Evolutionary conservation across 805 yeast species (phyloP).

Genomic region (Candida ulmi): DNA sequence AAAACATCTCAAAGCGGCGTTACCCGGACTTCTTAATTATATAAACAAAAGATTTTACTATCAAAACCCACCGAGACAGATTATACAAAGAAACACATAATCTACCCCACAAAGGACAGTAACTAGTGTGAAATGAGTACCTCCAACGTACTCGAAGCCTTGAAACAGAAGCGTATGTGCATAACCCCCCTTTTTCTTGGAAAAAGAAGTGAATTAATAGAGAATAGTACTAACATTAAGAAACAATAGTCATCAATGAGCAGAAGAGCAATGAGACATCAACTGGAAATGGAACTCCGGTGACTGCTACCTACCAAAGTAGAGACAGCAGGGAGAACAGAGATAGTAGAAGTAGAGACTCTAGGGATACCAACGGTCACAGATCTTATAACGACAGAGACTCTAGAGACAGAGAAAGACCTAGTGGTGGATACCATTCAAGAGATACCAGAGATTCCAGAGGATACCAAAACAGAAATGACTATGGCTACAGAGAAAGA

Average conservation of each 20-base stretch:
- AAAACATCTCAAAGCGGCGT: too few relatives aligned
- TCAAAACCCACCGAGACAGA: too few relatives aligned
- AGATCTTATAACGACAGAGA: slow-evolving; percentile 1
- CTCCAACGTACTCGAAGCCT: slow-evolving; percentile 17
- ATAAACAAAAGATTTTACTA: too few relatives aligned
- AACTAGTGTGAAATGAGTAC: slow-evolving; percentile 14
- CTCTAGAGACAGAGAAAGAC: neutral
- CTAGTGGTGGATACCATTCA: neutral
- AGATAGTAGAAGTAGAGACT: too few relatives aligned
- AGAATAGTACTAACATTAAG: slow-evolving; percentile 5
- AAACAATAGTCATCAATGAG: slow-evolving; percentile 15
- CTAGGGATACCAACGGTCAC: too few relatives aligned
- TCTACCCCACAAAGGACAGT: too few relatives aligned
- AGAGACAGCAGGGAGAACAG: slow-evolving; percentile 4
- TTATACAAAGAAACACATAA: too few relatives aligned
- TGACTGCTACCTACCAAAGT: neutral
- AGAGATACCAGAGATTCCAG: slow-evolving; percentile 5
- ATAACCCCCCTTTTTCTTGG: too few relatives aligned
- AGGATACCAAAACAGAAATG: neutral
- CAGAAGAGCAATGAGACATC: slow-evolving; percentile 5
- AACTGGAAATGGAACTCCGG: too few relatives aligned
- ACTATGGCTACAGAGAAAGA: neutral
- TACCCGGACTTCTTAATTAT: neutral
- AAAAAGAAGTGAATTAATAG: too few relatives aligned
- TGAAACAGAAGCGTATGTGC: slow-evolving; percentile 23